These are phyloP conservation scores for Nectriaceae sp. DNA, from an alignment of 2,329 filamentous ascomycete genomes.

Conservation along the genomic window DNA sequence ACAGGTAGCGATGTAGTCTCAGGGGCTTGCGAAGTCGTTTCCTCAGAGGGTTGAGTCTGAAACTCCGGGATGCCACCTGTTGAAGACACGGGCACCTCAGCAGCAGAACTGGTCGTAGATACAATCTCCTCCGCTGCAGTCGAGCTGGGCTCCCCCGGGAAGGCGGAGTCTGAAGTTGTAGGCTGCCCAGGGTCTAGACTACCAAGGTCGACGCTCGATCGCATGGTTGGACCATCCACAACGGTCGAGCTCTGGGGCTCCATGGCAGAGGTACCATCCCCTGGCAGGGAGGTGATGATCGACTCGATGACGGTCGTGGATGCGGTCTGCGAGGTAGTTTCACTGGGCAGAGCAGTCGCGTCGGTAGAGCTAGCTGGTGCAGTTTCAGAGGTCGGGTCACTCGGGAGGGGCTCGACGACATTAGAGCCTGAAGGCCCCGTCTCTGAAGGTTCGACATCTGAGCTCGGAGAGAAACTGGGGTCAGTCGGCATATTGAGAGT, in stretches of 20 bases:
- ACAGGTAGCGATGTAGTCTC: no score
- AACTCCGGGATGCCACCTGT: background rate
- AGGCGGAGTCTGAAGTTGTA: background rate
- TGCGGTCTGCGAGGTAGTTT: background rate
- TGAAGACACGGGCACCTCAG: background rate
- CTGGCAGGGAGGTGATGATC: background rate
- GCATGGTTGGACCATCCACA: no score
- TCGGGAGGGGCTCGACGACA: background rate
- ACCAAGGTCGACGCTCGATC: constrained; percentile 27
- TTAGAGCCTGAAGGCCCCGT: background rate
- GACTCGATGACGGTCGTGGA: background rate
- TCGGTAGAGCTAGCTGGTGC: background rate
- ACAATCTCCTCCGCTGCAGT: background rate
- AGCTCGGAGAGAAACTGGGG: background rate
- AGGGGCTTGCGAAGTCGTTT: no score
- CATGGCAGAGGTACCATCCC: no score
- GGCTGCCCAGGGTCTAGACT: constrained; percentile 18
- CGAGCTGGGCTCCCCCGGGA: background rate
- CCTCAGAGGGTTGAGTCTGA: background rate
- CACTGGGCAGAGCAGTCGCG: background rate
- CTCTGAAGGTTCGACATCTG: background rate
- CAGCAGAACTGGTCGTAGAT: background rate
- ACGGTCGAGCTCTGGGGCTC: constrained; percentile 9
- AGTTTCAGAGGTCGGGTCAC: background rate
- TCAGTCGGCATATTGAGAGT: background rate